Evolutionary conservation across 202 grass and related monocot genomes (phyloP).

Genomic region (Dendrocalamus latiflorus): DNA sequence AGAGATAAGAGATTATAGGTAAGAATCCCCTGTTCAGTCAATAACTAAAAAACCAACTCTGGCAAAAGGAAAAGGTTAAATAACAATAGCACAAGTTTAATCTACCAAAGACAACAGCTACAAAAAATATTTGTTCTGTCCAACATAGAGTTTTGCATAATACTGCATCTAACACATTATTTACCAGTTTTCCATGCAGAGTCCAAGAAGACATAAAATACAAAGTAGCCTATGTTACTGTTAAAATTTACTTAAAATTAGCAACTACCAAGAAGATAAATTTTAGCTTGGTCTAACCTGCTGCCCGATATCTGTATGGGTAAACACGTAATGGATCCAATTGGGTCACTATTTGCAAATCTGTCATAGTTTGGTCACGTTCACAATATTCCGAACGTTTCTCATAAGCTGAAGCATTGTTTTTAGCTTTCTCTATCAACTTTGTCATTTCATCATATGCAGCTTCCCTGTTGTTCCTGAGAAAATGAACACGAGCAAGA

Average conservation of each 20-base stretch:
- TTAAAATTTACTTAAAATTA: background rate
- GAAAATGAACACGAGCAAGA: constrained; percentile 80
- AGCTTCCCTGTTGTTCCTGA: constrained; percentile 62
- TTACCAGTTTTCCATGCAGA: background rate
- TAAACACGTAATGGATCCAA: constrained; percentile 87
- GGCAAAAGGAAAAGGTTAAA: background rate
- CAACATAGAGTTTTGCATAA: background rate
- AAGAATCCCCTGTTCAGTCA: background rate
- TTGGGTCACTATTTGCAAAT: constrained; percentile 74
- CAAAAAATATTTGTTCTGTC: background rate
- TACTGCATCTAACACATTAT: background rate
- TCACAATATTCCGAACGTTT: no score
- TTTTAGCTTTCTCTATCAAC: background rate
- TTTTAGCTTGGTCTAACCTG: constrained; percentile 61
- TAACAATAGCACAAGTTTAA: background rate
- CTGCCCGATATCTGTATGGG: constrained; percentile 85
- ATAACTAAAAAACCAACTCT: background rate
- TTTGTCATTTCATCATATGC: constrained; percentile 93
- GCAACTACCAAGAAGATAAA: background rate
- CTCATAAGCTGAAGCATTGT: no score
- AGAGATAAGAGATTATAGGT: no score
- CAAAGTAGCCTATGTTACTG: background rate
- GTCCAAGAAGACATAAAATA: background rate
- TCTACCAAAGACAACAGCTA: background rate
- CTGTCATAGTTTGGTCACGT: constrained; percentile 55